A percentile compares a stretch with the other conserved stretches of the same genome.
Conservation (phyloP, 257 asterid genomes). For the Fraxinus americana region DNA sequence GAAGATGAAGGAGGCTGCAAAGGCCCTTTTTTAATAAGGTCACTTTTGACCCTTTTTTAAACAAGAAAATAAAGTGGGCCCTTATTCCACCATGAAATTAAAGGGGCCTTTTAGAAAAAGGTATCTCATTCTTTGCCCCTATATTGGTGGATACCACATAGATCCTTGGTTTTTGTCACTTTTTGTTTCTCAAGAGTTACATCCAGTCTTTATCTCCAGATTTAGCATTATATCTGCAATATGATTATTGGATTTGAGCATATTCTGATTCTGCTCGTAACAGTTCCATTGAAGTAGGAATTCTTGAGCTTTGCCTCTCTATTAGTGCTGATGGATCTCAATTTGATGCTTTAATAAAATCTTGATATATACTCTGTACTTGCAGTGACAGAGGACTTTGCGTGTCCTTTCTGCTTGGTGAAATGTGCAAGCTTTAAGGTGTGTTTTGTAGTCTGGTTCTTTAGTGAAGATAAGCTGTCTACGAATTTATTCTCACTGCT, state of each 20-base stretch:
- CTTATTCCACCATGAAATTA: too few relatives aligned
- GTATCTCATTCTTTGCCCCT: too few relatives aligned
- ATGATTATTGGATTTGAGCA: background rate
- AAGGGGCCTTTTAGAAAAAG: too few relatives aligned
- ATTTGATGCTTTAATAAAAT: constrained; percentile 28
- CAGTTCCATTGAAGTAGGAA: constrained; percentile 12
- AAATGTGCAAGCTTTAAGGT: constrained; percentile 96
- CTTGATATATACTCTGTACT: constrained; percentile 34
- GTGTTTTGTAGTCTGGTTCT: constrained; percentile 11
- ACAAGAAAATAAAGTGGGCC: too few relatives aligned
- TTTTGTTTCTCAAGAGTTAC: too few relatives aligned
- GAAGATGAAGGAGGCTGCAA: too few relatives aligned
- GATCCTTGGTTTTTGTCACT: too few relatives aligned
- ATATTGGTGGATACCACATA: too few relatives aligned
- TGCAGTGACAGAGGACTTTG: constrained; percentile 96
- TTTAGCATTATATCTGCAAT: background rate
- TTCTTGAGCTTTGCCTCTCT: constrained; percentile 18
- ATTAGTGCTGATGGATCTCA: background rate
- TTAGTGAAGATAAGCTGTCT: background rate
- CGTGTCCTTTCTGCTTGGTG: constrained; percentile 98
- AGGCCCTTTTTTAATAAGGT: too few relatives aligned
- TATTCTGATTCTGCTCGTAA: background rate
- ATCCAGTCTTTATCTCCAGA: too few relatives aligned
- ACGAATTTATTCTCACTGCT: constrained; percentile 29
- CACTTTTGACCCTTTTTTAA: too few relatives aligned